Conservation (phyloP, 495 filamentous ascomycete species). For the Aspergillus conjunctus region DNA sequence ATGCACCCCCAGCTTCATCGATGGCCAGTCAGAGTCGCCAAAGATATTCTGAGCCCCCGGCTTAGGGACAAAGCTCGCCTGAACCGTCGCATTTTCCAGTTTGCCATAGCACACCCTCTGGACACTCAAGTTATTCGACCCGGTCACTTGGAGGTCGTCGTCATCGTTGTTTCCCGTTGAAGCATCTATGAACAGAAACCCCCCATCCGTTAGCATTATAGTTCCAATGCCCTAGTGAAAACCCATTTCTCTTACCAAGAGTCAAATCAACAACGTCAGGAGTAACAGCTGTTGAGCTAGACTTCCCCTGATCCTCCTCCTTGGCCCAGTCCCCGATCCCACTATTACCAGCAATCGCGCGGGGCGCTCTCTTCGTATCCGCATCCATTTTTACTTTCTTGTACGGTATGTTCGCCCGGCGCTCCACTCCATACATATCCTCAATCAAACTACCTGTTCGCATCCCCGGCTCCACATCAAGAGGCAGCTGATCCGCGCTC, state of each 20-base stretch:
- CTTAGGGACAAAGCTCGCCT: constrained; percentile 68
- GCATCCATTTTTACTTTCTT: constrained; percentile 66
- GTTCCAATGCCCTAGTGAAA: neutral
- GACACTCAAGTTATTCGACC: constrained; percentile 43
- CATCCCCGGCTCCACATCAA: constrained; percentile 19
- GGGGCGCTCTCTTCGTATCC: constrained; percentile 35
- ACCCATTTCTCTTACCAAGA: constrained; percentile 40
- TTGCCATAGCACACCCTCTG: constrained; percentile 86
- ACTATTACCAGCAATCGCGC: constrained; percentile 49
- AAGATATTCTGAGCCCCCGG: constrained; percentile 56
- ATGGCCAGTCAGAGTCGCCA: constrained; percentile 60
- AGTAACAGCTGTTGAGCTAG: constrained; percentile 25
- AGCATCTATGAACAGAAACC: constrained; percentile 22
- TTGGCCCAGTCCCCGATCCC: constrained; percentile 67
- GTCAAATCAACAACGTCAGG: constrained; percentile 66
- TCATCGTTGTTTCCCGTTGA: constrained; percentile 34
- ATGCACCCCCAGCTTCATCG: constrained; percentile 68
- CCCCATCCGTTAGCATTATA: neutral
- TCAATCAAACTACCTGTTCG: constrained; percentile 57
- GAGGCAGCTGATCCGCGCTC: constrained; percentile 31
- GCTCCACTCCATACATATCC: constrained; percentile 68
- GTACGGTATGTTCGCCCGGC: constrained; percentile 60
- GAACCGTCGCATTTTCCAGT: constrained; percentile 67
- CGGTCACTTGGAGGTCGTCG: constrained; percentile 48
- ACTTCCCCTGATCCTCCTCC: constrained; percentile 51